Evolutionary conservation across 2,329 filamentous ascomycete genomes (phyloP), one percentile per base, ranked within the genome.

Genomic region (Colletotrichum sp.): DNA sequence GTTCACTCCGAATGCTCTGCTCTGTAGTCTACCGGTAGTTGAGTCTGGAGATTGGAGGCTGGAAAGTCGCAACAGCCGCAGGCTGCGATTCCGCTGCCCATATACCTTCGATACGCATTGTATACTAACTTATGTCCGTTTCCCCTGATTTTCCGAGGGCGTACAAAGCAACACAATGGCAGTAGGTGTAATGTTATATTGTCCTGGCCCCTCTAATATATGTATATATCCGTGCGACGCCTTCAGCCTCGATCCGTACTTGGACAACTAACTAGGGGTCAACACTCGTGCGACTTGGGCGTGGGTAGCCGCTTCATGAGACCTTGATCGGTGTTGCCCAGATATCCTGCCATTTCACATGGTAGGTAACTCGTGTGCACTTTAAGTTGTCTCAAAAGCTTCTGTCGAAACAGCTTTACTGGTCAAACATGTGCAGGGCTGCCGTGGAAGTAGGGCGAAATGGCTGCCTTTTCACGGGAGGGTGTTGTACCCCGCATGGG

Each of bases 401-500:
- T 62, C 24, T 62, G 13, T 62, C 64, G 75, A 76, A 76, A 76
- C 75, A 63, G 49, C 12, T 18, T 32, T 26, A 66, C 44, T 59
- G 69, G 39, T n/a, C 66, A 57, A 36, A 65, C 66, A 49, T 72
- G 71, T 59, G 67, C 76, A 76, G 78, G 68, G 64, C 77, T 75
- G 36, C 68, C 39, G 72, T 75, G 66, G 76, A 77, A 71, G 55
- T 60, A 78, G 60, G 75, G 75, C 75, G 75, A 75, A 39, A 34
- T 76, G 66, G 62, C 39, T 52, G 32, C 26, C 24, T 68, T 59
- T 75, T 36, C 13, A 36, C 18, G 30, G 28, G 32, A 18, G 36
- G 69, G 52, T 9, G 67, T 68, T 12, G 34, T 60, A 77, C 71
- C 76, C 67, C 68, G 75, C 77, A 76, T 49, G 36, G 30, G 44